Evolutionary conservation across 306 rosid genomes (phyloP), one percentile per base, ranked within the genome.

Genomic region (Lathyrus sativus): DNA sequence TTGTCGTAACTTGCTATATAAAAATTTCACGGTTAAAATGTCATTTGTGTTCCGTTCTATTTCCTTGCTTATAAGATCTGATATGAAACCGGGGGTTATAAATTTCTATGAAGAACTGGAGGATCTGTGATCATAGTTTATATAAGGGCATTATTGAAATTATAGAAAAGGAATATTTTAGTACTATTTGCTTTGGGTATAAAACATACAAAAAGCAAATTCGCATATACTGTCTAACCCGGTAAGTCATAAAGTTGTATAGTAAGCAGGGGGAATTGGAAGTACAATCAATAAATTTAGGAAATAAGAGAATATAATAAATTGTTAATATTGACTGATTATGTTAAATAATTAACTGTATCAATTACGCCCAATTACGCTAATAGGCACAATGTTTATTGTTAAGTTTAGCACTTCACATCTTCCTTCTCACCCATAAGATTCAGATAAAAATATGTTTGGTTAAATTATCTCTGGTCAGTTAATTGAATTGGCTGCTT

Each of bases 31-130:
- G 29, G 56, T 71, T 57, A 37, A 77, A 51, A 72, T 31, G 74
- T 50, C 51, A 49, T 39, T 72, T 63, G 49, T 58, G 45, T 51
- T 50, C 59, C 51, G 15, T 11, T 72, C 39, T 43, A 61, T 67
- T 68, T 66, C 39, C 24, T 67, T 67, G 9, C 60, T 78, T 67
- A 43, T 67, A 26, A 64, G 13, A 50, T 67, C 45, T 59, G 58
- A 39, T 72, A 24, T 24, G 26, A 5, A 45, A 45, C 51, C 13
- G 19, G 9, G 6, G 14, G 42, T 57, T 11, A 50, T 29, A 18
- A 22, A 0, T 29, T 55, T 41, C 15, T 9, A 48, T 13, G 7
- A 17, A 38, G 31, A 64, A 45, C n/a, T 7, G 9, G 10, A 49
- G 24, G 44, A 39, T 28, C 35, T n/a, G 29, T 17, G 35, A 39